Percentiles rank a stretch among this genome's conserved stretches.
phyloP scores from a whole-genome alignment of 306 rosid genomes.

The cucumber (Cucumis sativus) region DNA sequence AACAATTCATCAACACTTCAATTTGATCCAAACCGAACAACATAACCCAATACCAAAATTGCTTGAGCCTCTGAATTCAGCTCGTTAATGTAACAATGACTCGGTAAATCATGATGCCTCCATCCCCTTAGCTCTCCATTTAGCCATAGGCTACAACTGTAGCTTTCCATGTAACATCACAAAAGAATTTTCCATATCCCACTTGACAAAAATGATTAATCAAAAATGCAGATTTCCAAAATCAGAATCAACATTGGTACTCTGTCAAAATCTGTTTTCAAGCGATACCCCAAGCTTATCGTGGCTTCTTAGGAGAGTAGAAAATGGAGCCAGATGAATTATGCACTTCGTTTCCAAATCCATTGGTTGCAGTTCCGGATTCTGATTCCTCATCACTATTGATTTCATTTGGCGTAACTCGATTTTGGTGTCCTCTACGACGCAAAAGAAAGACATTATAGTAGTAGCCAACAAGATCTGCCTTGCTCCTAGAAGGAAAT shows the following conservation, averaged over 20 bases:
- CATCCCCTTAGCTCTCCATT: not conserved
- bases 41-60: constrained; percentile 6
- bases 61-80: not conserved
- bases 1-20: not conserved
- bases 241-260: not conserved
- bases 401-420: constrained; percentile 46
- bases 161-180: constrained; percentile 6
- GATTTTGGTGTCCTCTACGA: constrained; percentile 63
- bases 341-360: constrained; percentile 23
- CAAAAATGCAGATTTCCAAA: constrained; percentile 1
- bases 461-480: constrained; percentile 71
- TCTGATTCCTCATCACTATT: constrained; percentile 59
- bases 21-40: not conserved
- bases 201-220: not conserved
- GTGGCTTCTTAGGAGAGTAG: constrained; percentile 10
- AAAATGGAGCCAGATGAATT: not conserved
- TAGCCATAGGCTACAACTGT: not conserved
- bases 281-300: not conserved
- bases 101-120: not conserved
- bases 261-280: not conserved
- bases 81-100: not conserved
- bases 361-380: constrained; percentile 20
- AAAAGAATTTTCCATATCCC: not conserved
- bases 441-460: constrained; percentile 67
- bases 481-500: constrained; percentile 59